Evolutionary conservation across 1,139 yeast genomes (phyloP), one percentile per base, ranked within the genome.

Genomic region (Chernovozyma aurita): DNA sequence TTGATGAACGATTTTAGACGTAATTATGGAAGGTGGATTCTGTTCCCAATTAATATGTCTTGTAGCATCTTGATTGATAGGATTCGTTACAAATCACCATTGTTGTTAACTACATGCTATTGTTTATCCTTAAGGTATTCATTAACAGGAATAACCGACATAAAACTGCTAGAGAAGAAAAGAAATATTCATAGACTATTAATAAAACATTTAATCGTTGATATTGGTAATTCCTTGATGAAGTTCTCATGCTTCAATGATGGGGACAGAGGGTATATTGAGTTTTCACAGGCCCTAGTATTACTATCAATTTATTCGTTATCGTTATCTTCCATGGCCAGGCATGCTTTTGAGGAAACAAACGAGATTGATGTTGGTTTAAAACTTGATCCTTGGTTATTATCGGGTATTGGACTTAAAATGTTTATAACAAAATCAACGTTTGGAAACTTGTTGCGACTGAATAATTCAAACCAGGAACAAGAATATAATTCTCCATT

Each of bases 21-120:
- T 39, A 72, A 83, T 48, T 84, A 80, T 49, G 87, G 88, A 8
- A 64, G 85, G 28, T 85, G 95, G 95, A 80, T 83, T 3, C 79
- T 85, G 40, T 78, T 85, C 37, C 88, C 92, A 0, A 70, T 73
- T 31, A 63, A 63, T 18, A 54, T 75, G 27, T 59, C 78, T 2
- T 70, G 82, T 0, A 71, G 62, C 15, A 65, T 60, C 18, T 58
- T 85, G 27, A 63, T 84, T 8, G 72, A 65, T n/a, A 57, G 73
- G 27, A 66, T 83, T 31, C 59, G 81, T 28, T 45, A 49, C 20
- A 66, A 73, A 28, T 79, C 86, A 15, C 78, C 92, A 0, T 61
- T 85, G 31, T 61, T 85, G 16, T 59, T 85, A 22, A 80, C 88
- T 0, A 71, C 81, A 0, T 78, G 86, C 42, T 82, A 90, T 48